Base-by-base conservation (phyloP, 2,329 filamentous ascomycete genomes). In the Chrysoporthe deuterocubensis region DNA sequence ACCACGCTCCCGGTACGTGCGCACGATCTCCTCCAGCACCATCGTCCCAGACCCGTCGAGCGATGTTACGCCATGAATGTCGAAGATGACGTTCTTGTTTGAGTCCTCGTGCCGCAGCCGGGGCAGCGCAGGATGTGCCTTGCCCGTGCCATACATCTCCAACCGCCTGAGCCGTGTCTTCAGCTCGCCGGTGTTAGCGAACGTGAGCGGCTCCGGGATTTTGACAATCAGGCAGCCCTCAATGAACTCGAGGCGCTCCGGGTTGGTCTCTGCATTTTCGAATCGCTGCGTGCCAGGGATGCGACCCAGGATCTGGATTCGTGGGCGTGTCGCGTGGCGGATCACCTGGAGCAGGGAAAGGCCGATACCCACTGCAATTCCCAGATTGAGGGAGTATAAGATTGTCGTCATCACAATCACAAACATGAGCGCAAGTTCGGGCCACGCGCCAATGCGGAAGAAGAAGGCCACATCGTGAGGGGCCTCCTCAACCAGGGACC, bases 161-260 rank as follows among this genome's bases (percentile, higher is more conserved):
- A 99, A 84, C 7, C 96, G 84, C 6, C 92, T 86, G 13, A 99
- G 84, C 4, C 96, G 87, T 64, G 90, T 91, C 78, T 96, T 97
- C 57, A 99, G 83, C 73, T 96, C 92, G 59, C 94, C 96, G 0
- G 96, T 98, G 77, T 99, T 99, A 75, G 95, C 95, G 77, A 99
- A 99, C 0, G 95, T 98, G 62, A 99, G 83, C 0, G 96, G 96
- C 76, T 99, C 96, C 0, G 96, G 95, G 66, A 99, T 98, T 83
- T 98, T 98, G 74, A 98, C 93, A 69, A 99, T 97, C 11, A 99
- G 83, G 69, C 92, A 96, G 18, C 95, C 93, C 71, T 97, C 94
- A 64, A 97, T 87, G 74, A 97, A 94, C 77, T 98, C 95, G 3
- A 98, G 84, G 40, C 86, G 85, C 57, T 91, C 89, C 0, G 90